phyloP scores from a whole-genome alignment of 1,284 basidiomycete genomes.

The Entoloma clypeatum region DNA sequence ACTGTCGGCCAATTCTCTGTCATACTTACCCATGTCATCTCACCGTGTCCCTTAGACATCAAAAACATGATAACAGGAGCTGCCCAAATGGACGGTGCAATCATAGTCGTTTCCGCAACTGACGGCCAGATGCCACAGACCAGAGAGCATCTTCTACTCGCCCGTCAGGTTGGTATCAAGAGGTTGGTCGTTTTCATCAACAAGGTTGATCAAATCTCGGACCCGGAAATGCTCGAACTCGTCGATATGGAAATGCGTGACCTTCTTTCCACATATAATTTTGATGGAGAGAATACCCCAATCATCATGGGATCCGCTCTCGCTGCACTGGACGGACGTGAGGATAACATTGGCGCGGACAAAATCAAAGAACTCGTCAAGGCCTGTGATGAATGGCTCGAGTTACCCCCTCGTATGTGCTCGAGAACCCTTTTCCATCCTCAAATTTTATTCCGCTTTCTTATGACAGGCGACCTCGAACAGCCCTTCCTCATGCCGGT shows the following conservation, averaged over 20 bases:
- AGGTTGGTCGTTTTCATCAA: constrained; percentile 99
- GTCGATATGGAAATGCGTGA: constrained; percentile 99
- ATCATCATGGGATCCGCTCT: constrained; percentile 97
- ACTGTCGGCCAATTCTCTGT: too few species aligned
- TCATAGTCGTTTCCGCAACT: constrained; percentile 97
- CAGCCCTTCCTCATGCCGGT: constrained; percentile 97
- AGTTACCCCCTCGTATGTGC: constrained; percentile 84
- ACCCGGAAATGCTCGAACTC: constrained; percentile 98
- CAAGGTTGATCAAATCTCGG: constrained; percentile 96
- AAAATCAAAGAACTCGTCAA: constrained; percentile 87
- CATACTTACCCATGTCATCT: constrained; percentile 10
- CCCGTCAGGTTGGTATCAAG: constrained; percentile 98
- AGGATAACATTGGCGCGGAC: constrained; percentile 74
- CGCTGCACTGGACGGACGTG: constrained; percentile 86
- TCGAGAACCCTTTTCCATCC: constrained; percentile 1
- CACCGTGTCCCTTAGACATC: constrained; percentile 52
- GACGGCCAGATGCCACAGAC: constrained; percentile 99
- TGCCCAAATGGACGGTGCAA: constrained; percentile 97
- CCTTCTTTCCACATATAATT: constrained; percentile 89
- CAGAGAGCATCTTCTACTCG: constrained; percentile 95
- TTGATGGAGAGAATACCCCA: constrained; percentile 96
- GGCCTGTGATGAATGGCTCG: constrained; percentile 93
- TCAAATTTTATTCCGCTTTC: constrained; percentile 6
- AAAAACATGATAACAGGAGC: constrained; percentile 99
- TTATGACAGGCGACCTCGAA: constrained; percentile 79